Evolutionary conservation across 768 basidiomycete genomes (phyloP).

Genomic region (Hygrophoropsis aurantiaca): DNA sequence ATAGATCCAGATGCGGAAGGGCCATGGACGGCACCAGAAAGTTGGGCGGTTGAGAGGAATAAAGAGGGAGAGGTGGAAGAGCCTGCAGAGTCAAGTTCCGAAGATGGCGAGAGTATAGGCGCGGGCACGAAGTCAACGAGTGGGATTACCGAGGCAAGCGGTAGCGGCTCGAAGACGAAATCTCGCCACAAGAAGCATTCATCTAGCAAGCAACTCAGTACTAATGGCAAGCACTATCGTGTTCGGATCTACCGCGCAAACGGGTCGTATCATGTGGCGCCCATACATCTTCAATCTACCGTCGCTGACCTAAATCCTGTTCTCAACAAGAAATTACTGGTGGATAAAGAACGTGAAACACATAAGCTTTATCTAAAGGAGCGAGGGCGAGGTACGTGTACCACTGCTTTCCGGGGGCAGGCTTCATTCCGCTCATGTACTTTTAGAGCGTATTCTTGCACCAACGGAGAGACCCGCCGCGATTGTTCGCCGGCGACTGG

Average conservation of each 20-base stretch:
- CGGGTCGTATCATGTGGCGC: slow-evolving; percentile 68
- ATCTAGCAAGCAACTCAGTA: slow-evolving; percentile 15
- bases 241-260: slow-evolving; percentile 80
- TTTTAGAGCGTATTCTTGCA: slow-evolving; percentile 77
- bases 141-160: slow-evolving; percentile 11
- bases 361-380: slow-evolving; percentile 77
- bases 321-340: slow-evolving; percentile 58
- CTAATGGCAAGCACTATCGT: slow-evolving; percentile 38
- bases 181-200: slow-evolving; percentile 23
- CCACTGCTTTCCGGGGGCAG: neutral
- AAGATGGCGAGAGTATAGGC: slow-evolving; percentile 29
- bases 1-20: slow-evolving; percentile 22
- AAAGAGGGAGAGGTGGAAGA: slow-evolving; percentile 35
- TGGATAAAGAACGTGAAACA: slow-evolving; percentile 50
- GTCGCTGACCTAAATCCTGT: slow-evolving; percentile 64
- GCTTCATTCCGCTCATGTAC: neutral
- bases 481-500: slow-evolving; percentile 78
- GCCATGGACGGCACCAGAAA: slow-evolving; percentile 71
- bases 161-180: slow-evolving; percentile 16
- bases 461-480: slow-evolving; percentile 81
- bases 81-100: slow-evolving; percentile 43
- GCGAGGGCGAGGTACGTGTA: slow-evolving; percentile 63
- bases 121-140: slow-evolving; percentile 16
- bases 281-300: slow-evolving; percentile 61
- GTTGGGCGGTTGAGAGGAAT: slow-evolving; percentile 68